Evolutionary conservation across 148 eudicot genomes (phyloP).

Genomic region (Fagopyrum esculentum): DNA sequence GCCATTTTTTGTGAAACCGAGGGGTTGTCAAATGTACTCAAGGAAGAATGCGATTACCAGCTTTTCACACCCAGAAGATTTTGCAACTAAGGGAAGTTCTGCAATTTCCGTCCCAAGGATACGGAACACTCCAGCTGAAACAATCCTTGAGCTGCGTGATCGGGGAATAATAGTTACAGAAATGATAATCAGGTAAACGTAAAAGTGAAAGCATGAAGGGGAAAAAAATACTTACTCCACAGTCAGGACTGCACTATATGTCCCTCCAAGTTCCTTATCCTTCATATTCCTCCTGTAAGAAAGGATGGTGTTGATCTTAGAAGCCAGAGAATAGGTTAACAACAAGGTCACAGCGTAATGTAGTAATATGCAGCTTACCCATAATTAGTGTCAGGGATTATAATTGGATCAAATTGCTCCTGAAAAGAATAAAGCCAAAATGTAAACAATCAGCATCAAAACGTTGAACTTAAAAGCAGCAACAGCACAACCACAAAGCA

Average conservation of each 20-base stretch:
- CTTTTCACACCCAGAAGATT: conserved; percentile 44
- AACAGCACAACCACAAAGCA: background rate
- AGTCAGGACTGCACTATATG: conserved; percentile 61
- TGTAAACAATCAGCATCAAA: too few species aligned
- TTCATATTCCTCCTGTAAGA: conserved; percentile 12
- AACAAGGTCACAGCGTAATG: background rate
- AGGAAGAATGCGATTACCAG: conserved; percentile 33
- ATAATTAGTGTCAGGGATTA: conserved; percentile 36
- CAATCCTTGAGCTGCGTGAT: conserved; percentile 50
- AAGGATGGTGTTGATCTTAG: background rate
- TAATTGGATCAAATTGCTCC: conserved; percentile 77
- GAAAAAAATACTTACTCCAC: conserved; percentile 50
- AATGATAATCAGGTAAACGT: background rate
- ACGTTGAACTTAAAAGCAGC: background rate
- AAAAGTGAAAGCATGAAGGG: background rate
- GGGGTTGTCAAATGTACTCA: background rate
- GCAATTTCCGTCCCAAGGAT: conserved; percentile 67
- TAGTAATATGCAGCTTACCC: conserved; percentile 40
- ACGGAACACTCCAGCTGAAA: conserved; percentile 66
- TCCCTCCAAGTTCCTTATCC: conserved; percentile 68
- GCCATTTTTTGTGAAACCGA: too few species aligned
- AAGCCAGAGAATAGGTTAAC: background rate
- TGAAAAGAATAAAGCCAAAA: background rate
- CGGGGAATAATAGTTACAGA: conserved; percentile 11
- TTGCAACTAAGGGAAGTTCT: conserved; percentile 78